phyloP scores from a whole-genome alignment of 441 rosid genomes.

The Populus hybrid region DNA sequence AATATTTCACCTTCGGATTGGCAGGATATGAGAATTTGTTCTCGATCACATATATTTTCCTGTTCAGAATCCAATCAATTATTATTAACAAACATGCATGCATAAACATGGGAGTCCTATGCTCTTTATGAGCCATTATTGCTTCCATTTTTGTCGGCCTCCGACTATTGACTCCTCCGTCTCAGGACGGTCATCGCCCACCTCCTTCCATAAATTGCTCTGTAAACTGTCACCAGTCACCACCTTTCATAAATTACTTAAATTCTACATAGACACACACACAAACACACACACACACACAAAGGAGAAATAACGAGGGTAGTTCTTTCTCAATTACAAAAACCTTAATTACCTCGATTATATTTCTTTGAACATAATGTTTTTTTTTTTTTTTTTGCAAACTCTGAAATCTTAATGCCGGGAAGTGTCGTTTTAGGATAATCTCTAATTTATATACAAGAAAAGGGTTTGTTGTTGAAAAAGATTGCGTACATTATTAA shows the following conservation, averaged over 20 bases:
- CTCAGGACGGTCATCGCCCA: neutral
- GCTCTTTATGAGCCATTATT: neutral
- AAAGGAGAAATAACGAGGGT: neutral
- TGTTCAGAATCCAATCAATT: constrained; percentile 3
- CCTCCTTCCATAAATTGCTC: neutral
- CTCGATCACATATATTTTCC: neutral
- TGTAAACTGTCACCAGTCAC: neutral
- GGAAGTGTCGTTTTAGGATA: too few relatives aligned
- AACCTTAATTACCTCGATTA: too few relatives aligned
- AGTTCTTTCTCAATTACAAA: neutral
- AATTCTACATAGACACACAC: too few relatives aligned
- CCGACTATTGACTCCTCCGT: neutral
- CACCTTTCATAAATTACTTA: too few relatives aligned
- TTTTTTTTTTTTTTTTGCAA: too few relatives aligned
- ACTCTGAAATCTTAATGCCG: too few relatives aligned
- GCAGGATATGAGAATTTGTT: neutral
- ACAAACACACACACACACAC: too few relatives aligned
- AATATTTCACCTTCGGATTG: neutral
- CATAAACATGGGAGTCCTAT: too few relatives aligned
- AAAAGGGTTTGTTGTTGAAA: too few relatives aligned
- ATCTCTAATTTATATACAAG: too few relatives aligned
- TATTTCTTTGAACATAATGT: too few relatives aligned
- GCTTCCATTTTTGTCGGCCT: neutral
- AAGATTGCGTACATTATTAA: too few relatives aligned
- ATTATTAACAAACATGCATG: neutral